A percentile compares a stretch with the other conserved stretches of the same genome.
Conservation (phyloP, 441 rosid genomes). For the Populus tomentosa region DNA sequence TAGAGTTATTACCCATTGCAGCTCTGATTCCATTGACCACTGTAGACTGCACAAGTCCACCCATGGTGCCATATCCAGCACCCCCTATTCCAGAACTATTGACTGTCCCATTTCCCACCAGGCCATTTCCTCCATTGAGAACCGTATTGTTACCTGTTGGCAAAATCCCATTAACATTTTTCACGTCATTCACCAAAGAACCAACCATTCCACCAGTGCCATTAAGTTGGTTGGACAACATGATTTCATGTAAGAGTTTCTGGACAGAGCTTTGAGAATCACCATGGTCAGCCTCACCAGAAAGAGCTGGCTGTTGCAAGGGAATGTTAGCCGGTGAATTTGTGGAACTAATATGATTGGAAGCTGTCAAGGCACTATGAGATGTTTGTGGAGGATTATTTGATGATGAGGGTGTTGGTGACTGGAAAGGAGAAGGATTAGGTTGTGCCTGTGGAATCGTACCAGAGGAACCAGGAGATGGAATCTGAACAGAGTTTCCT, state of each 20-base stretch:
- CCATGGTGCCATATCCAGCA: slow-evolving; percentile 52
- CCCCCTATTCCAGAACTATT: slow-evolving; percentile 49
- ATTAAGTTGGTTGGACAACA: slow-evolving; percentile 69
- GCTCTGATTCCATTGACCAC: slow-evolving; percentile 65
- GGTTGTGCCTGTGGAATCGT: slow-evolving; percentile 58
- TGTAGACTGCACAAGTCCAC: slow-evolving; percentile 60
- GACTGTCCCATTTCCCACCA: slow-evolving; percentile 50
- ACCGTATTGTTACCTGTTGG: slow-evolving; percentile 44
- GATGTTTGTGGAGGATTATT: slow-evolving; percentile 59
- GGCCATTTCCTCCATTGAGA: slow-evolving; percentile 38
- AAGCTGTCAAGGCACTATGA: slow-evolving; percentile 44
- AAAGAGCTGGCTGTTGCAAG: slow-evolving; percentile 55
- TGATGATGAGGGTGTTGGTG: slow-evolving; percentile 71
- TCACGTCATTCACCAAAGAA: slow-evolving; percentile 57
- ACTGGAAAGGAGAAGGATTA: slow-evolving; percentile 72
- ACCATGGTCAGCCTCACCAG: slow-evolving; percentile 54
- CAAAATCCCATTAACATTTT: slow-evolving; percentile 46
- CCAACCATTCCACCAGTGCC: slow-evolving; percentile 56
- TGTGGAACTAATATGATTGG: slow-evolving; percentile 53
- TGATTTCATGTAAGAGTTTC: slow-evolving; percentile 71
- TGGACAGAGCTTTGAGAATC: slow-evolving; percentile 82
- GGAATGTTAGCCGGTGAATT: slow-evolving; percentile 58
- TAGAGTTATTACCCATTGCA: slow-evolving; percentile 48
- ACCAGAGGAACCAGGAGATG: slow-evolving; percentile 75
- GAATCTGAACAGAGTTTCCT: slow-evolving; percentile 66